Evolutionary conservation across 345 rosid species (phyloP), one percentile per base, ranked within the genome.

Genomic region (Bruguiera gymnorhiza): DNA sequence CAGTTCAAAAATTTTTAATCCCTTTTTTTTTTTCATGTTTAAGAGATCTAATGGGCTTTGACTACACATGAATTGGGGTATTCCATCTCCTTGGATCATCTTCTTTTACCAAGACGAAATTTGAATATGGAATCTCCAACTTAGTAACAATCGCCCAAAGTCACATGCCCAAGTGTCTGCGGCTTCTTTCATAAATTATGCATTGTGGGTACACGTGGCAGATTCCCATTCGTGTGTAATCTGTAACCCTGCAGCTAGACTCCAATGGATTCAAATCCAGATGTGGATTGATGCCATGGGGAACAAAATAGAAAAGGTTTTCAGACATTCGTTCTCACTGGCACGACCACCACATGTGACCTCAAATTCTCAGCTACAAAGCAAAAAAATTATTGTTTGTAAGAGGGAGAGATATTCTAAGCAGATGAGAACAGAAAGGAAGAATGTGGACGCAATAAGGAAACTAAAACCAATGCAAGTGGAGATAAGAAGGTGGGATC

Each of bases 391-490:
- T n/a, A 71, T 65, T 73, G 72, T 59, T 55, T 24, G 51, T 18
- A 48, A 9, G 20, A 15, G 60, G n/a, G 58, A 68, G 57, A 68
- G 70, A 15, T 63, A 26, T 67, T n/a, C n/a, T 54, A 9, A 58
- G 29, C 66, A 72, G 68, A 76, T 63, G 48, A 69, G 75, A 81
- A 74, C 78, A 73, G 75, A 76, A 78, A 66, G 26, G 59, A 60
- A 75, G 80, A 70, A 69, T 59, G 78, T 76, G 80, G 72, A 72
- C 67, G 62, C 73, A 62, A 67, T 39, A 56, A 34, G 58, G 34
- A 48, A 60, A 30, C 26, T 10, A 65, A 74, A 65, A 8, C 46
- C 11, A 58, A 60, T 11, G 70, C 69, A 69, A 69, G 71, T 72
- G 75, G 80, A 65, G 80, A 62, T 52, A 71, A 71, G 55, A 29